Conservation (phyloP, 2,329 filamentous ascomycete genomes). For the Alternaria ethzedia region DNA sequence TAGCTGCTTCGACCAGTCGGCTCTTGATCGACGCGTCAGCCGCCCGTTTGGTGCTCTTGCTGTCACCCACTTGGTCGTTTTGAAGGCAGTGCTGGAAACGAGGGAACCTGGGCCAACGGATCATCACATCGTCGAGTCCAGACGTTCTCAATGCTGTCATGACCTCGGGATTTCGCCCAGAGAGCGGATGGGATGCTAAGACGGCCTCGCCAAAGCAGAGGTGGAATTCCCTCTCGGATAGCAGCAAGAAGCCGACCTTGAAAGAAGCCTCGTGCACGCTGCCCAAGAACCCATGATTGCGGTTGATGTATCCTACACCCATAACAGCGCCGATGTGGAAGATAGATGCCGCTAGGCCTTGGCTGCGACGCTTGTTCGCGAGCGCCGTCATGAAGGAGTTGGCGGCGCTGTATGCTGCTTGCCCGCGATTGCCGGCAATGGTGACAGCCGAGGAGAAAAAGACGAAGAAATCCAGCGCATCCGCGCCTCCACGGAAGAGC, state of each 20-base stretch:
- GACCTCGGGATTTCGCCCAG: neutral
- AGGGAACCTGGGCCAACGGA: neutral
- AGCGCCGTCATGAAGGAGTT: constrained; percentile 52
- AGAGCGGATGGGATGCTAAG: constrained; percentile 4
- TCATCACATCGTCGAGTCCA: neutral
- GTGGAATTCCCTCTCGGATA: constrained; percentile 24
- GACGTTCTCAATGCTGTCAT: neutral
- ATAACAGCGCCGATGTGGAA: neutral
- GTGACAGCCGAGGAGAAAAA: constrained; percentile 33
- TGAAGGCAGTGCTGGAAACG: neutral
- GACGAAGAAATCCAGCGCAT: constrained; percentile 34
- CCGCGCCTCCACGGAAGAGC: neutral
- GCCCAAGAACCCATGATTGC: neutral
- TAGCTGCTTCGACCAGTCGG: neutral
- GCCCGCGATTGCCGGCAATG: constrained; percentile 41
- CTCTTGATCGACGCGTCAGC: neutral
- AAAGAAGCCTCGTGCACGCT: neutral
- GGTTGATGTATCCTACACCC: constrained; percentile 17
- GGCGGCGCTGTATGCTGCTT: constrained; percentile 56
- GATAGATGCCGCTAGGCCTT: constrained; percentile 29
- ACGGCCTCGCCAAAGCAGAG: constrained; percentile 14
- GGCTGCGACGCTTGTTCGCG: constrained; percentile 43
- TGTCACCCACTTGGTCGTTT: neutral
- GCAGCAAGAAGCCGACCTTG: neutral
- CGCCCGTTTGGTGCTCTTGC: neutral